These are phyloP conservation scores for Echeveria elegans DNA, from an alignment of 164 flowering plant species.

Conservation along the genomic window DNA sequence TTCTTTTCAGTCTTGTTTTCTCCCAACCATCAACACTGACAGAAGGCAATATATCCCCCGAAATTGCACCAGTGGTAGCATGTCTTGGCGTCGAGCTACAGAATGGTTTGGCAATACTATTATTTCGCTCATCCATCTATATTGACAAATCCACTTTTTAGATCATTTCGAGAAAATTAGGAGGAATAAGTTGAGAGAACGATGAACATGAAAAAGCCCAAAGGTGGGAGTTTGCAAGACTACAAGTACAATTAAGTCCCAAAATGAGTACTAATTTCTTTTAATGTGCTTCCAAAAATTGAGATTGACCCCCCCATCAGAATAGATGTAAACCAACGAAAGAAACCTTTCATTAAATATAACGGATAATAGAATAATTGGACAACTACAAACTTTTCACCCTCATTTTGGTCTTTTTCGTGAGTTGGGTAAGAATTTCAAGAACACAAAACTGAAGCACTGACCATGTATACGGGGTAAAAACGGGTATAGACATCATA, in stretches of 20 bases:
- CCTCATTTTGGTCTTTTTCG: background rate
- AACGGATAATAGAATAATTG: background rate
- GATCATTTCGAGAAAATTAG: background rate
- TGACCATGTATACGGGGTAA: no score
- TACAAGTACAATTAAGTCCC: no score
- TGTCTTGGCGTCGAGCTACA: conserved; percentile 43
- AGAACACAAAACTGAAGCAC: background rate
- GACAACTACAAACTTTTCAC: no score
- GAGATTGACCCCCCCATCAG: background rate
- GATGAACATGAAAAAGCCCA: background rate
- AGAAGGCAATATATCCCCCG: conserved; percentile 39
- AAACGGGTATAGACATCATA: no score
- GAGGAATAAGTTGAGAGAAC: background rate
- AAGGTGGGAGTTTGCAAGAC: no score
- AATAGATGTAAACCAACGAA: background rate
- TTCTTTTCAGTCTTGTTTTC: conserved; percentile 77
- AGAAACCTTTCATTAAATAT: background rate
- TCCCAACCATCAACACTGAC: conserved; percentile 73
- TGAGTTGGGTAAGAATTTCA: background rate
- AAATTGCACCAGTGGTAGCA: conserved; percentile 39
- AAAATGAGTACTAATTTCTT: no score
- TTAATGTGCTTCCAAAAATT: background rate
- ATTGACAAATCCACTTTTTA: conserved; percentile 13
- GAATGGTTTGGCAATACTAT: conserved; percentile 40
- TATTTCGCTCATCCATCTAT: conserved; percentile 52